These are phyloP conservation scores for Buxus sempervirens DNA, from an alignment of 164 flowering plant species.

Conservation along the genomic window DNA sequence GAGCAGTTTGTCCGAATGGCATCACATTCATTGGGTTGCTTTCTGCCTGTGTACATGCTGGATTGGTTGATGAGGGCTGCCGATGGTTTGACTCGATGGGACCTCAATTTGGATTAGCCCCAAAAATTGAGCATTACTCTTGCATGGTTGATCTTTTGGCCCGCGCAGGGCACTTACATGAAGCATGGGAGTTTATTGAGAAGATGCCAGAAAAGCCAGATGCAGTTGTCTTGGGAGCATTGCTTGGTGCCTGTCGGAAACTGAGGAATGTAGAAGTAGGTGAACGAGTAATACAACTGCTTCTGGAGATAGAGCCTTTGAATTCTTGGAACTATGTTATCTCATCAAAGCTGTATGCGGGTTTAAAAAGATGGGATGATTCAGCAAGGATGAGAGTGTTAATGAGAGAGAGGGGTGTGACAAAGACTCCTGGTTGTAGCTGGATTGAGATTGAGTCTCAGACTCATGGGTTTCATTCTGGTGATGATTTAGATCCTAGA, in stretches of 20 bases:
- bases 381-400: slow-evolving; percentile 59
- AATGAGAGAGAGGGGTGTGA: slow-evolving; percentile 55
- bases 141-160: slow-evolving; percentile 78
- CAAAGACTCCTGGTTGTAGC: slow-evolving; percentile 72
- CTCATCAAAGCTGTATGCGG: slow-evolving; percentile 63
- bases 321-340: slow-evolving; percentile 65
- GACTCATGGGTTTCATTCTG: slow-evolving; percentile 47
- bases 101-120: slow-evolving; percentile 41
- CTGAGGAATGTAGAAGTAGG: slow-evolving; percentile 40
- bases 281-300: slow-evolving; percentile 41
- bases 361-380: slow-evolving; percentile 53
- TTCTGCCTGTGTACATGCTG: slow-evolving; percentile 68
- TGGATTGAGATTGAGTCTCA: slow-evolving; percentile 46
- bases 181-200: slow-evolving; percentile 61
- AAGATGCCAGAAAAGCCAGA: slow-evolving; percentile 70
- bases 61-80: slow-evolving; percentile 56
- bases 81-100: slow-evolving; percentile 41
- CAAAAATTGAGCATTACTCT: slow-evolving; percentile 65
- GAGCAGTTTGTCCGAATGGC: slow-evolving; percentile 37
- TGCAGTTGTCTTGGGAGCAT: slow-evolving; percentile 51
- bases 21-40: slow-evolving; percentile 53
- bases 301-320: slow-evolving; percentile 51
- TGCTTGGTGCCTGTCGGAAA: slow-evolving; percentile 69
- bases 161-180: slow-evolving; percentile 60
- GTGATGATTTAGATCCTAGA: slow-evolving; percentile 24